A percentile compares a stretch with the other conserved stretches of the same genome.
phyloP scores from a whole-genome alignment of 2,329 filamentous ascomycete genomes.

The Boeremia lycopersici region DNA sequence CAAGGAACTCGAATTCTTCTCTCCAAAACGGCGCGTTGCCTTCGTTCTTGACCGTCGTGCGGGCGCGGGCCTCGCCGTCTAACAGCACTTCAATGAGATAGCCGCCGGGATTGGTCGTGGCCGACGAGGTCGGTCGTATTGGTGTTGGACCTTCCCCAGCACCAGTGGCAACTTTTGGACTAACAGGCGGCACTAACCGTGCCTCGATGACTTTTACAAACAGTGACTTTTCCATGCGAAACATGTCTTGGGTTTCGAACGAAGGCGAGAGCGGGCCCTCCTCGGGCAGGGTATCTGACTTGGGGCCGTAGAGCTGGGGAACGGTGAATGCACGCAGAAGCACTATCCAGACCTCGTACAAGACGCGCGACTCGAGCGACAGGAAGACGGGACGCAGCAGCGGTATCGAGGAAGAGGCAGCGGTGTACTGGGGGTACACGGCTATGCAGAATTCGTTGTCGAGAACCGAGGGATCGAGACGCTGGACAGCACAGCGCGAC shows the following conservation, averaged over 20 bases:
- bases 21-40: slow-evolving; percentile 81
- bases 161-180: slow-evolving; percentile 36
- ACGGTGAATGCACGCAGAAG: slow-evolving; percentile 88
- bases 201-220: slow-evolving; percentile 67
- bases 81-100: slow-evolving; percentile 81
- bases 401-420: slow-evolving; percentile 72
- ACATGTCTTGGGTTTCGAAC: slow-evolving; percentile 62
- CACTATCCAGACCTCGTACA: slow-evolving; percentile 99
- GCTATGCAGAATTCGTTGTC: slow-evolving; percentile 94
- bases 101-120: slow-evolving; percentile 58
- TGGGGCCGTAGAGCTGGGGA: slow-evolving; percentile 84
- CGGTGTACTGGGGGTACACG: slow-evolving; percentile 91
- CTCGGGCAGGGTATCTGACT: slow-evolving; percentile 53
- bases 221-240: slow-evolving; percentile 68
- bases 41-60: slow-evolving; percentile 73
- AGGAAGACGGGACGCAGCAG: slow-evolving; percentile 89
- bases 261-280: slow-evolving; percentile 44
- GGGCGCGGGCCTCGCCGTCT: slow-evolving; percentile 77
- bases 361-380: slow-evolving; percentile 79
- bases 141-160: slow-evolving; percentile 34
- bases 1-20: slow-evolving; percentile 77
- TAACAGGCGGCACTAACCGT: slow-evolving; percentile 55
- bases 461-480: slow-evolving; percentile 86
- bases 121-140: slow-evolving; percentile 41
- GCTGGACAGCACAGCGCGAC: slow-evolving; percentile 87